Evolutionary conservation across 2,329 filamentous ascomycete species (phyloP), one percentile per base, ranked within the genome.

Genomic region (Verticillium dahliae): DNA sequence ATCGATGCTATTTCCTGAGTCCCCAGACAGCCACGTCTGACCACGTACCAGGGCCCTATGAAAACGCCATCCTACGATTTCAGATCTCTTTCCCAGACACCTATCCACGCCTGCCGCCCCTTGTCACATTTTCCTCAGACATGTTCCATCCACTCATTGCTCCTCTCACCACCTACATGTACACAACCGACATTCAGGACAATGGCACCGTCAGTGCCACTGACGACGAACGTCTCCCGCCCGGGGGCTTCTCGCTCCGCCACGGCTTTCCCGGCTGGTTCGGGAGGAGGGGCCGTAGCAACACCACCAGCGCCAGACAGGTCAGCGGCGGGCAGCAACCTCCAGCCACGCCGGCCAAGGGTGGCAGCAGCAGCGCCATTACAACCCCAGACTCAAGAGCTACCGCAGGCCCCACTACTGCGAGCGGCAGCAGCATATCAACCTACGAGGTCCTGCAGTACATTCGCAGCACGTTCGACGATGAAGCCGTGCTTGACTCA

Each of bases 191-290:
- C 62, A 86, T 90, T 39, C 85, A 90, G 64, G 88, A 87, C 64
- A 84, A 85, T 61, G 91, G 90, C 57, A 91, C 91, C 0, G 89
- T 93, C 64, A 94, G 90, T 72, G 91, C 92, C 9, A 89, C 87
- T 1, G 92, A 97, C 68, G 88, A 91, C 38, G 91, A 96, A 71
- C 82, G 90, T 14, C 78, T 97, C 59, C 90, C 92, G 0, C 93
- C 94, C 0, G 95, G 94, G 1, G 91, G 92, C 0, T 97, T 97
- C 77, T 96, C 90, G 69, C 79, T 98, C 58, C 86, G 91, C 60
- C 91, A 97, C 78, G 94, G 92, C 14, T 98, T 98, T 72, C 91
- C 93, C 1, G 81, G 85, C 60, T 98, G 94, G 94, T 97, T 96
- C 73, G 84, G 86, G n/a, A 79, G 85, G 50, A 80, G 80, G 3